Percentiles rank a stretch among this genome's conserved stretches.
phyloP scores from a whole-genome alignment of 768 basidiomycete species.

The Mycena pura region DNA sequence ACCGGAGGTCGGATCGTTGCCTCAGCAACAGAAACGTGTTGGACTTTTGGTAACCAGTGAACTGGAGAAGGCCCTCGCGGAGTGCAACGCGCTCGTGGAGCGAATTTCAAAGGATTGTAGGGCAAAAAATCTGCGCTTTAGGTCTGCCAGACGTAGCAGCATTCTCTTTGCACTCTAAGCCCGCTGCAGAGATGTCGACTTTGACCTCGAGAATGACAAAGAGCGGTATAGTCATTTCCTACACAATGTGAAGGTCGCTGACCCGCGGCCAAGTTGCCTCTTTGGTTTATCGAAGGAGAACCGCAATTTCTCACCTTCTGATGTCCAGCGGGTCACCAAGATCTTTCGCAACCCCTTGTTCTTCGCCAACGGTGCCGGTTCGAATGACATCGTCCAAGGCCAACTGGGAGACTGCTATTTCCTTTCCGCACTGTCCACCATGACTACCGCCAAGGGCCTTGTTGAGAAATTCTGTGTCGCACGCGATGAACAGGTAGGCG shows the following conservation, averaged over 20 bases:
- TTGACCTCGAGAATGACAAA: slow-evolving; percentile 39
- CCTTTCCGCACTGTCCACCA: slow-evolving; percentile 37
- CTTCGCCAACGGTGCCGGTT: slow-evolving; percentile 31
- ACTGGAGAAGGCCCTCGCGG: slow-evolving; percentile 3
- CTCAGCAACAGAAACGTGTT: no score
- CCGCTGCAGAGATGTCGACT: slow-evolving; percentile 37
- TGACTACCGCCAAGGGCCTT: slow-evolving; percentile 34
- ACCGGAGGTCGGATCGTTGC: no score
- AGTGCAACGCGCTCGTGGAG: slow-evolving; percentile 10
- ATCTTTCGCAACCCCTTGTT: slow-evolving; percentile 41
- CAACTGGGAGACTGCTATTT: slow-evolving; percentile 43
- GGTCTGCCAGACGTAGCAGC: not conserved
- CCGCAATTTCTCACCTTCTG: slow-evolving; percentile 37
- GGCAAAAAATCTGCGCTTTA: slow-evolving; percentile 3
- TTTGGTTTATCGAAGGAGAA: no score
- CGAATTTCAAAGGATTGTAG: slow-evolving; percentile 18
- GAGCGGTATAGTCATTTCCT: slow-evolving; percentile 38
- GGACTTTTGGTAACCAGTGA: slow-evolving; percentile 10
- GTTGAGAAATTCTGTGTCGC: slow-evolving; percentile 43
- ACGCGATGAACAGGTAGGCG: slow-evolving; percentile 59
- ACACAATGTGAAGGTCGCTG: slow-evolving; percentile 6
- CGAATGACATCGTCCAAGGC: slow-evolving; percentile 41
- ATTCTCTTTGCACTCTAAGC: not conserved
- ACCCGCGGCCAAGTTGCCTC: no score
- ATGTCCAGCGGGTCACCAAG: slow-evolving; percentile 37